A percentile compares a stretch with the other conserved stretches of the same genome.
These are phyloP conservation scores for Xylariaceae sp. DNA, from an alignment of 2,329 filamentous ascomycete genomes.

Conservation along the genomic window DNA sequence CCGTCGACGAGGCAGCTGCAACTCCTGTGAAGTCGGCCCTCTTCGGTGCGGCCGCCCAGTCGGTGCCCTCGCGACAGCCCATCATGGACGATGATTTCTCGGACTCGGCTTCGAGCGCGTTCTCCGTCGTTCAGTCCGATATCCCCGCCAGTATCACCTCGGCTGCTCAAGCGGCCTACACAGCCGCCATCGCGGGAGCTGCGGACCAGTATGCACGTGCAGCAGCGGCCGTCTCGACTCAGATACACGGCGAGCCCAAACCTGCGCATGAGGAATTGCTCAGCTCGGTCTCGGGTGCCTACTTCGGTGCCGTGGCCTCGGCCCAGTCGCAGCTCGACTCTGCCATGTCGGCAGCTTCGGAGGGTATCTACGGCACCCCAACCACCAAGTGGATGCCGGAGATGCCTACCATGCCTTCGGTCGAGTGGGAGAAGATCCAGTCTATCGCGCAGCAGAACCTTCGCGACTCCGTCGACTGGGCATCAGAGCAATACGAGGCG, in stretches of 20 bases:
- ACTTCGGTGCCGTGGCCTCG: constrained; percentile 55
- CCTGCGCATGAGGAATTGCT: constrained; percentile 63
- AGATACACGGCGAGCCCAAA: constrained; percentile 61
- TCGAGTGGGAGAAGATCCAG: constrained; percentile 43
- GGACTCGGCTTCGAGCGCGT: constrained; percentile 28
- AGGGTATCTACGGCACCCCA: constrained; percentile 40
- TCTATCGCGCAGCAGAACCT: constrained; percentile 65
- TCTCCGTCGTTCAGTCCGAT: constrained; percentile 27
- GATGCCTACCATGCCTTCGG: constrained; percentile 28
- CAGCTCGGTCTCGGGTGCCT: constrained; percentile 60
- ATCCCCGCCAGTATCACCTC: constrained; percentile 31
- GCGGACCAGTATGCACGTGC: constrained; percentile 62
- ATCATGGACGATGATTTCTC: constrained; percentile 43
- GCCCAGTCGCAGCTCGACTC: constrained; percentile 53
- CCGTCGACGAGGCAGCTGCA: constrained; percentile 11
- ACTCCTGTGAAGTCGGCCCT: constrained; percentile 37
- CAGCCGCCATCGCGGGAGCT: constrained; percentile 56
- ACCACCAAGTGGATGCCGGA: constrained; percentile 30
- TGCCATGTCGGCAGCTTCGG: constrained; percentile 46
- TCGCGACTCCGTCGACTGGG: constrained; percentile 61
- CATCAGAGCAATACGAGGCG: constrained; percentile 62
- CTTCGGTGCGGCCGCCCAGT: constrained; percentile 44
- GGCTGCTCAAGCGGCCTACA: constrained; percentile 52
- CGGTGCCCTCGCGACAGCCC: constrained; percentile 38
- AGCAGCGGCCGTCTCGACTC: constrained; percentile 57